A percentile compares a stretch with the other conserved stretches of the same genome.
Conservation (phyloP, 148 eudicot species). For the Cornus florida region DNA sequence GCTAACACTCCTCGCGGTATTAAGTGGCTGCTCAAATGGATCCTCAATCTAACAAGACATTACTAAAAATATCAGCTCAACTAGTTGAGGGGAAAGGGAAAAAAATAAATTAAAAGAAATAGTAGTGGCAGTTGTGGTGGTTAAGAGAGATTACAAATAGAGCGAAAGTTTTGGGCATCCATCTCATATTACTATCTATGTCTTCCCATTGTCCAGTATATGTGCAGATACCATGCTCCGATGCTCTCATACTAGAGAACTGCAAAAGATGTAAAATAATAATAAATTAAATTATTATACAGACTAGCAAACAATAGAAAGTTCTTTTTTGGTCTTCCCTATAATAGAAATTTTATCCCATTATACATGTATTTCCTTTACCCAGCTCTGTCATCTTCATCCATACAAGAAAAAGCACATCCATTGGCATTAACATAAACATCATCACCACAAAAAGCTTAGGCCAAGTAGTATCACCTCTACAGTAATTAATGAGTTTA, state of each 20-base stretch:
- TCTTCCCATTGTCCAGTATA: slow-evolving; percentile 73
- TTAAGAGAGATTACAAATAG: slow-evolving; percentile 58
- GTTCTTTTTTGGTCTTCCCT: not conserved
- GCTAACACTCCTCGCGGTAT: slow-evolving; percentile 63
- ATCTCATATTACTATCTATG: slow-evolving; percentile 63
- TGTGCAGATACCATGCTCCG: slow-evolving; percentile 63
- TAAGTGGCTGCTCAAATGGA: slow-evolving; percentile 76
- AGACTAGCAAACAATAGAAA: not conserved
- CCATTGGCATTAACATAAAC: not conserved
- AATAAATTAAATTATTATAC: not conserved
- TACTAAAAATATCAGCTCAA: not conserved
- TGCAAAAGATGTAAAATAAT: slow-evolving; percentile 26
- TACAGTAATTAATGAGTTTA: no score
- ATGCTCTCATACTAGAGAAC: slow-evolving; percentile 63
- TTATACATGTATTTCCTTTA: not conserved
- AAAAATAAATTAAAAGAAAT: not conserved
- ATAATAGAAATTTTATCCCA: no score
- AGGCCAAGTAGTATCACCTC: no score
- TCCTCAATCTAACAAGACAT: slow-evolving; percentile 57
- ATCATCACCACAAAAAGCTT: not conserved
- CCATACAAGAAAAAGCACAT: not conserved
- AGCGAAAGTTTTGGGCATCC: slow-evolving; percentile 89
- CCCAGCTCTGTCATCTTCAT: no score
- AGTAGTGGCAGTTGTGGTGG: not conserved
- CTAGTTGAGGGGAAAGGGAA: not conserved